Evolutionary conservation across 2,329 filamentous ascomycete genomes (phyloP).

Genomic region (Pyricularia pennisetigena): DNA sequence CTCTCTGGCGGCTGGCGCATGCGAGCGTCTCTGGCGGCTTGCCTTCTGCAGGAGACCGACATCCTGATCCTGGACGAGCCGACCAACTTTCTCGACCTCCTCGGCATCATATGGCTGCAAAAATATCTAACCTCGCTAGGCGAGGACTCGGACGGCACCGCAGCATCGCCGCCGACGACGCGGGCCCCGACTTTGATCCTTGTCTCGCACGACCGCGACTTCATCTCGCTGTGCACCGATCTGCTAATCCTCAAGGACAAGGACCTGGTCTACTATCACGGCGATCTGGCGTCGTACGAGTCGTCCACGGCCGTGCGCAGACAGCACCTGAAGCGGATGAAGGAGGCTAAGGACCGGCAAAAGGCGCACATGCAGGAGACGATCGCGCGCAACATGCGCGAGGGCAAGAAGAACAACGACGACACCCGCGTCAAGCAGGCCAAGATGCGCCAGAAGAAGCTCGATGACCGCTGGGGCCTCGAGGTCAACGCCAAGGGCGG

Average conservation of each 20-base stretch:
- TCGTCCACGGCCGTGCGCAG: conserved; percentile 57
- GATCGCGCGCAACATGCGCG: conserved; percentile 63
- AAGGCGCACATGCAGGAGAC: conserved; percentile 72
- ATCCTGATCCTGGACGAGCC: conserved; percentile 79
- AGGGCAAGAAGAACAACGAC: conserved; percentile 68
- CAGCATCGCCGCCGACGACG: background rate
- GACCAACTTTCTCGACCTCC: conserved; percentile 75
- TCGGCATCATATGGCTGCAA: conserved; percentile 80
- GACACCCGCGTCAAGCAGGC: conserved; percentile 82
- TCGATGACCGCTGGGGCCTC: conserved; percentile 72
- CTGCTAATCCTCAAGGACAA: conserved; percentile 68
- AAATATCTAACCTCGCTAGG: conserved; percentile 53
- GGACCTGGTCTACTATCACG: conserved; percentile 62
- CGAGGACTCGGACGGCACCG: conserved; percentile 27
- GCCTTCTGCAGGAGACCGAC: conserved; percentile 63
- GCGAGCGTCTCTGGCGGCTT: conserved; percentile 54
- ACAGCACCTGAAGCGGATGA: conserved; percentile 61
- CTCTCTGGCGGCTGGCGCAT: conserved; percentile 74
- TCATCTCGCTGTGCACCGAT: conserved; percentile 68
- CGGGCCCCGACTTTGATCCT: conserved; percentile 55
- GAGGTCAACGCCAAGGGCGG: conserved; percentile 62
- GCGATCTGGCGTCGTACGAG: conserved; percentile 65
- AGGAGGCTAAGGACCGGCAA: conserved; percentile 73
- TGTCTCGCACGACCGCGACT: conserved; percentile 78
- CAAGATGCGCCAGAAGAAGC: conserved; percentile 73